Percentiles rank a stretch among this genome's conserved stretches.
These are phyloP conservation scores for Pezicula carpinea DNA, from an alignment of 2,329 filamentous ascomycete genomes.

Conservation along the genomic window DNA sequence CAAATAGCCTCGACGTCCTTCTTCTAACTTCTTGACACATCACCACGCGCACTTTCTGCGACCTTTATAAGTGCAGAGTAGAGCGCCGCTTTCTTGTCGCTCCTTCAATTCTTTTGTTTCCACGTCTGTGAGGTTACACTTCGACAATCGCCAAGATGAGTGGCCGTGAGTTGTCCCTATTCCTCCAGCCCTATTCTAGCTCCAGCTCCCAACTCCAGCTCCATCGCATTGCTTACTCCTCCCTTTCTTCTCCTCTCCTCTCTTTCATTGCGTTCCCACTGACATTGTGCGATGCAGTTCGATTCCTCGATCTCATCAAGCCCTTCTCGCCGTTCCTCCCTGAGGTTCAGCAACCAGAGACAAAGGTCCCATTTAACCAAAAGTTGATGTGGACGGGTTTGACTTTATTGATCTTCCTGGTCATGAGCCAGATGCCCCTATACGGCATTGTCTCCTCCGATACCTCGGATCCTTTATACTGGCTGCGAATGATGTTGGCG, in stretches of 20 bases:
- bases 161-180: constrained; percentile 32
- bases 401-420: constrained; percentile 96
- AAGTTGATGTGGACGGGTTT: constrained; percentile 93
- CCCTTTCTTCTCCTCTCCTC: constrained; percentile 4
- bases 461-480: constrained; percentile 98
- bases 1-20: constrained; percentile 11
- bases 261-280: no score
- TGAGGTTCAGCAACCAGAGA: constrained; percentile 97
- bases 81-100: constrained; percentile 20
- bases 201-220: constrained; percentile 5
- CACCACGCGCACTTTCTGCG: constrained; percentile 23
- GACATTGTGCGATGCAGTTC: constrained; percentile 55
- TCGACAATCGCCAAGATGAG: constrained; percentile 35
- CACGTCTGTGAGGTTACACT: constrained; percentile 31
- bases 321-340: constrained; percentile 99
- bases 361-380: constrained; percentile 98
- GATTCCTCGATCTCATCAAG: constrained; percentile 99
- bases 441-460: constrained; percentile 99
- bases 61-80: constrained; percentile 20
- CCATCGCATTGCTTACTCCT: no score
- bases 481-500: constrained; percentile 99
- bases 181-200: constrained; percentile 10
- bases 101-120: constrained; percentile 28
- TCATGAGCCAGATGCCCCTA: constrained; percentile 99
- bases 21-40: constrained; percentile 22